Evolutionary conservation across 176 grass and related monocot genomes (phyloP).

Genomic region (Carex pumila): DNA sequence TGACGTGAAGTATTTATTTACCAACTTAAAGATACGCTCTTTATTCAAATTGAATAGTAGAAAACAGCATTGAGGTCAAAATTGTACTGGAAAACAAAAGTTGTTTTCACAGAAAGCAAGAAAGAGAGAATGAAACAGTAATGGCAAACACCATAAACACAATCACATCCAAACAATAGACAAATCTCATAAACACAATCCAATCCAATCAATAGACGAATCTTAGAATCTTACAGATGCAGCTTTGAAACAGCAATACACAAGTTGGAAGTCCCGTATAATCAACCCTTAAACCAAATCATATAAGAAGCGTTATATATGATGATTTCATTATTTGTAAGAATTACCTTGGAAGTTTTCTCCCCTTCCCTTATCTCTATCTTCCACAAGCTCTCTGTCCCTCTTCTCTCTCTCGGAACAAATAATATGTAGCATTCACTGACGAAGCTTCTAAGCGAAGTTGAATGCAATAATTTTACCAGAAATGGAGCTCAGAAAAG

Average conservation of each 20-base stretch:
- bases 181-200: background rate
- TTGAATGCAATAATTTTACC: constrained; percentile 3
- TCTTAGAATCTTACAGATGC: background rate
- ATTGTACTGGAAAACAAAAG: background rate
- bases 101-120: background rate
- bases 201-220: background rate
- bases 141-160: background rate
- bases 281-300: background rate
- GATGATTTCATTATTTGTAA: background rate
- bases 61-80: background rate
- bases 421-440: background rate
- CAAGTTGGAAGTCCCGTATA: background rate
- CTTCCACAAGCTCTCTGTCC: background rate
- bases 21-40: background rate
- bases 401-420: background rate
- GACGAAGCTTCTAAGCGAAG: constrained; percentile 5
- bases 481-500: background rate
- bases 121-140: background rate
- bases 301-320: background rate
- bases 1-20: background rate
- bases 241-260: background rate
- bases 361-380: background rate
- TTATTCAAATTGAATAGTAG: background rate
- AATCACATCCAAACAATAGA: background rate
- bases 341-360: background rate